Conservation (phyloP, 257 asterid species). For the Cruciata laevipes region DNA sequence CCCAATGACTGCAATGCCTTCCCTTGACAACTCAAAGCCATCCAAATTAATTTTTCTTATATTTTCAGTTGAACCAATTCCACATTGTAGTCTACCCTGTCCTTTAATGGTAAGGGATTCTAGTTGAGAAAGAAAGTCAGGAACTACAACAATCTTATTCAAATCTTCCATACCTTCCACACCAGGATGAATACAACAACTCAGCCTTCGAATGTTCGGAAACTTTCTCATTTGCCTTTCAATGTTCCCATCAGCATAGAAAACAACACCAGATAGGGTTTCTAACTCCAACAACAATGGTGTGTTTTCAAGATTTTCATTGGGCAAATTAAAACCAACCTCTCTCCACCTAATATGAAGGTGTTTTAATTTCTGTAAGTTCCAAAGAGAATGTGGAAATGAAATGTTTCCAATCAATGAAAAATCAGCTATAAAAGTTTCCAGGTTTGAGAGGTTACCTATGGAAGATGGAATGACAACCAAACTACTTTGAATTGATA, state of each 20-base stretch:
- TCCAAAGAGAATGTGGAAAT: not conserved
- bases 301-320: not conserved
- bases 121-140: not conserved
- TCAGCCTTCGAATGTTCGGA: slow-evolving; percentile 6
- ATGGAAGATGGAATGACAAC: not conserved
- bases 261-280: not conserved
- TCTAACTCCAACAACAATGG: not conserved
- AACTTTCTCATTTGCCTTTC: not conserved
- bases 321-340: not conserved
- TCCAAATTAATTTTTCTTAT: not conserved
- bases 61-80: not conserved
- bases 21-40: not conserved
- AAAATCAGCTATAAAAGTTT: too few species aligned
- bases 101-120: slow-evolving; percentile 2
- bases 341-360: not conserved
- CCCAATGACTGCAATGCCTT: not conserved
- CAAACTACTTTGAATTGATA: not conserved
- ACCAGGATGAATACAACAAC: not conserved
- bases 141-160: not conserved
- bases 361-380: not conserved
- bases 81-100: too few species aligned
- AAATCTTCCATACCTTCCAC: too few species aligned
- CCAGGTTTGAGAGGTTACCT: too few species aligned
- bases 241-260: not conserved
- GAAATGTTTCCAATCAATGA: too few species aligned